Evolutionary conservation across 1,139 yeast genomes (phyloP).

Genomic region (Meyerozyma carpophila): DNA sequence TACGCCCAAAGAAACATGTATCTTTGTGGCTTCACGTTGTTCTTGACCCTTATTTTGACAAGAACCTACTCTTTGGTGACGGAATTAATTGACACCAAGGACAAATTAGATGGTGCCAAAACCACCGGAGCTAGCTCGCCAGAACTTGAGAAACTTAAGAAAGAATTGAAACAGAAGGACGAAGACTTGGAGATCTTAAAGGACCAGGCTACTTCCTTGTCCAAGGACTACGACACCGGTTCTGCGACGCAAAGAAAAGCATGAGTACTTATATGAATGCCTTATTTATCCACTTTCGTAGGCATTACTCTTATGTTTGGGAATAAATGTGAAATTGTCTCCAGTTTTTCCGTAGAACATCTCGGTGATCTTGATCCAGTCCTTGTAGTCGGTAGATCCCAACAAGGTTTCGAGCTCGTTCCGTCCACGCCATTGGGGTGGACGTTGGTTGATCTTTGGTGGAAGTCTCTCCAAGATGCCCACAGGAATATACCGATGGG

Average conservation of each 20-base stretch:
- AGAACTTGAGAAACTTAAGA: constrained; percentile 47
- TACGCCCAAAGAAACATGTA: constrained; percentile 97
- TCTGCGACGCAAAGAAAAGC: constrained; percentile 22
- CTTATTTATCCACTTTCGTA: constrained; percentile 28
- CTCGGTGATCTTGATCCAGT: constrained; percentile 97
- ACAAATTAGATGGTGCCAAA: constrained; percentile 51
- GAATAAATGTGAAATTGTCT: constrained; percentile 70
- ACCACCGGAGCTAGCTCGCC: constrained; percentile 20
- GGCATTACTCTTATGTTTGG: constrained; percentile 92
- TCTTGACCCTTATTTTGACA: constrained; percentile 77
- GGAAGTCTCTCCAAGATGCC: constrained; percentile 89
- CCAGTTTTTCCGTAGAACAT: constrained; percentile 88
- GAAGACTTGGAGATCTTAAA: constrained; percentile 61
- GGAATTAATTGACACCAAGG: constrained; percentile 60
- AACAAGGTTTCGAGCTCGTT: constrained; percentile 86
- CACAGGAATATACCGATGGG: constrained; percentile 90
- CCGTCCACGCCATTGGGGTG: constrained; percentile 93
- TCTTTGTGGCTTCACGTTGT: constrained; percentile 91
- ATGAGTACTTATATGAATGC: background rate
- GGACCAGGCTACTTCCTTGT: constrained; percentile 64
- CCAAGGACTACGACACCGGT: constrained; percentile 56
- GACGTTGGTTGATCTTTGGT: constrained; percentile 85
- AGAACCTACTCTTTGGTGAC: constrained; percentile 83
- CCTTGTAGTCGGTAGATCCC: constrained; percentile 79
- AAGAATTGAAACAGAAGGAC: constrained; percentile 54